Conservation (phyloP, 2,329 filamentous ascomycete genomes). For the Corynespora cassiicola region DNA sequence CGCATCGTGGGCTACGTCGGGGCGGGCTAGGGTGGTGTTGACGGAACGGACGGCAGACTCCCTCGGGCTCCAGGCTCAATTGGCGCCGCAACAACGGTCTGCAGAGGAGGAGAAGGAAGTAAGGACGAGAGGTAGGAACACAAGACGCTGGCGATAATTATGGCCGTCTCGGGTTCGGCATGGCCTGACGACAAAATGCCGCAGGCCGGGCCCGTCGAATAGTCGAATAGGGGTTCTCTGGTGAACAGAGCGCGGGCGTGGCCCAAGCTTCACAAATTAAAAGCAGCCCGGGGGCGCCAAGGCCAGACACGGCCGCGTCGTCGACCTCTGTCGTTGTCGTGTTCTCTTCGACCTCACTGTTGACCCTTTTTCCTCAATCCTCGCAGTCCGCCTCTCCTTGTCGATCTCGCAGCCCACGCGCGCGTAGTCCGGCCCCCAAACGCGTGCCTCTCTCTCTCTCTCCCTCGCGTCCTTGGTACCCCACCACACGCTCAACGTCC, state of each 20-base stretch:
- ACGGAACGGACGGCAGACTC: too few species aligned
- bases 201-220: slow-evolving; percentile 2
- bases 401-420: too few species aligned
- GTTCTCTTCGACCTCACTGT: too few species aligned
- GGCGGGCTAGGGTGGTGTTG: background rate
- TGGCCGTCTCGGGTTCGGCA: too few species aligned
- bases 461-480: background rate
- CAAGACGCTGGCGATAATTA: slow-evolving; percentile 1
- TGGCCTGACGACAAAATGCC: too few species aligned
- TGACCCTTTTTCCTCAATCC: too few species aligned
- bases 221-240: slow-evolving; percentile 6
- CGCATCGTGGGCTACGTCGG: slow-evolving; percentile 17
- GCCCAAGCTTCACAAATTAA: slow-evolving; percentile 20
- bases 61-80: background rate
- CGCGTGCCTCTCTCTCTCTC: too few species aligned
- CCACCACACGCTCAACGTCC: slow-evolving; percentile 1
- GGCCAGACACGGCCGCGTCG: slow-evolving; percentile 2
- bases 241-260: slow-evolving; percentile 10
- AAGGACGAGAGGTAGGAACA: background rate
- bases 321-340: too few species aligned
- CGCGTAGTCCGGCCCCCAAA: too few species aligned
- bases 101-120: background rate
- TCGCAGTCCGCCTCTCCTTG: too few species aligned
- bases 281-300: slow-evolving; percentile 1
- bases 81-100: slow-evolving; percentile 2